A percentile compares a stretch with the other conserved stretches of the same genome.
phyloP scores from a whole-genome alignment of 257 asterid species.

The Coffea eugenioides region DNA sequence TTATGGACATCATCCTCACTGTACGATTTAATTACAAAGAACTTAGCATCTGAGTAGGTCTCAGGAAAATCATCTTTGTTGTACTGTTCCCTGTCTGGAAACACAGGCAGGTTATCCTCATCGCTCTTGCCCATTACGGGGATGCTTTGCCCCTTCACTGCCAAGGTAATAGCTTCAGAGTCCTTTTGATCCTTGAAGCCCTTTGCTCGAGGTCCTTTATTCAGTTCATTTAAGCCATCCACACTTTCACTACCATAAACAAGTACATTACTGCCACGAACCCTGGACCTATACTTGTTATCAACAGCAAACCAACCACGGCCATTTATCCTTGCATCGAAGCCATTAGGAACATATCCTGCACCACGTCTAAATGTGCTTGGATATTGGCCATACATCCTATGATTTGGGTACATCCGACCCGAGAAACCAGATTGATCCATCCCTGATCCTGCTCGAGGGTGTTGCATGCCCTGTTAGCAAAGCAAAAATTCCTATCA shows the following conservation, averaged over 20 bases:
- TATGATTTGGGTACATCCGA: constrained; percentile 30
- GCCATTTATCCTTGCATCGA: constrained; percentile 23
- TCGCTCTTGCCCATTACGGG: constrained; percentile 24
- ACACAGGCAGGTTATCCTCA: constrained; percentile 26
- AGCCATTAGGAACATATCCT: constrained; percentile 22
- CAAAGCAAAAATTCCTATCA: not conserved
- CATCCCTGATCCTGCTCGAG: constrained; percentile 26
- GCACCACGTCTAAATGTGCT: constrained; percentile 27
- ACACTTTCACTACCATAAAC: constrained; percentile 22
- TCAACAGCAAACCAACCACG: constrained; percentile 37
- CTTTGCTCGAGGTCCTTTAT: constrained; percentile 42
- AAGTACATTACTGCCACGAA: constrained; percentile 25
- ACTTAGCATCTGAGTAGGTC: constrained; percentile 37
- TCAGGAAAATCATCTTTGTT: constrained; percentile 38
- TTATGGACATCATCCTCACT: constrained; percentile 56
- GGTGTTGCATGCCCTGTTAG: constrained; percentile 41
- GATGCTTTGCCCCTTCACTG: constrained; percentile 36
- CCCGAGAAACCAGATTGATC: constrained; percentile 27
- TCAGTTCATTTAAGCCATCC: constrained; percentile 44
- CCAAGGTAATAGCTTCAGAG: constrained; percentile 28
- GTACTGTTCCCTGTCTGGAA: constrained; percentile 33
- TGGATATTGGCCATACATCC: constrained; percentile 35
- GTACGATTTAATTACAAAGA: constrained; percentile 48
- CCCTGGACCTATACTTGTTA: constrained; percentile 33
- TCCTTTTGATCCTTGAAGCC: constrained; percentile 35